These are phyloP conservation scores for Candolleomyces eurysporus DNA, from an alignment of 768 basidiomycete genomes.

Conservation along the genomic window DNA sequence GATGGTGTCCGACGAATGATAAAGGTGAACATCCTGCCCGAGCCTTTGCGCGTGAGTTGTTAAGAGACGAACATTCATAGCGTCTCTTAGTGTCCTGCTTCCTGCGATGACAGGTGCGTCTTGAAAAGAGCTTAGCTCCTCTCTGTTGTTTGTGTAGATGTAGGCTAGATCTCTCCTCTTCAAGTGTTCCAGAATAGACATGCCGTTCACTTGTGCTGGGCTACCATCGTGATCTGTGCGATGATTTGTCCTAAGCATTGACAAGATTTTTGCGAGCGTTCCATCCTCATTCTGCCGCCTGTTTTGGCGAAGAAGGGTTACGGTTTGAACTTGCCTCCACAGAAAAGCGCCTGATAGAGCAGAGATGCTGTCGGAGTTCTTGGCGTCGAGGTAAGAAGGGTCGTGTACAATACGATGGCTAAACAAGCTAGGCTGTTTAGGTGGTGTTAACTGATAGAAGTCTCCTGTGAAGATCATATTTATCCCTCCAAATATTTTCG, in stretches of 20 bases:
- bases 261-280: slow-evolving; percentile 8
- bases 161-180: too few relatives aligned
- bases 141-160: too few relatives aligned
- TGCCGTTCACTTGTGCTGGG: too few relatives aligned
- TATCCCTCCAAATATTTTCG: slow-evolving; percentile 22
- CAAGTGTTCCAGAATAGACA: too few relatives aligned
- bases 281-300: background rate
- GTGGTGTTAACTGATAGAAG: slow-evolving; percentile 11
- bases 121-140: too few relatives aligned
- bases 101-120: slow-evolving; percentile 14
- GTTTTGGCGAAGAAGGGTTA: background rate
- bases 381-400: slow-evolving; percentile 3
- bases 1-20: slow-evolving; percentile 2
- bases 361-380: background rate
- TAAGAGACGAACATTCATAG: slow-evolving; percentile 9
- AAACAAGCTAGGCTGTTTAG: slow-evolving; percentile 15
- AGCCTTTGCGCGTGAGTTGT: slow-evolving; percentile 1
- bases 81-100: slow-evolving; percentile 11
- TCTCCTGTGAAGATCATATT: slow-evolving; percentile 30
- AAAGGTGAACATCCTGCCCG: background rate
- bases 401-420: slow-evolving; percentile 5
- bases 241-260: background rate
- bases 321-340: slow-evolving; percentile 10
- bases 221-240: background rate
- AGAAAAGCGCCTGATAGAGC: slow-evolving; percentile 10